Conservation (phyloP, 768 basidiomycete genomes). For the Lactarius quietus region DNA sequence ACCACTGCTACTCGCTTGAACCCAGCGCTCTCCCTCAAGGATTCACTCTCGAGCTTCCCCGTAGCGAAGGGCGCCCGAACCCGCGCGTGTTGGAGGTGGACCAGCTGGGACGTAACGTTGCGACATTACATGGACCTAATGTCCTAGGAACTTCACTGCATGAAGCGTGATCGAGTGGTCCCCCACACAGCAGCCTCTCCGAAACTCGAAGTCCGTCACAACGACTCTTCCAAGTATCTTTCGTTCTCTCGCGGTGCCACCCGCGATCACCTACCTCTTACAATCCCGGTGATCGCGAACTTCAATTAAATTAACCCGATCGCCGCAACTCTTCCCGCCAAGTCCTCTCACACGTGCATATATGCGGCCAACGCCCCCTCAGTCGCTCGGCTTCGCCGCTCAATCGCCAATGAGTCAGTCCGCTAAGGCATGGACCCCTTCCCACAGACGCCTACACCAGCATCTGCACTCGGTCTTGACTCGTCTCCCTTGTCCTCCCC, state of each 20-base stretch:
- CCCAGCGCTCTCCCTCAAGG: slow-evolving; percentile 23
- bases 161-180: too few species aligned
- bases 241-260: slow-evolving; percentile 22
- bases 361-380: slow-evolving; percentile 23
- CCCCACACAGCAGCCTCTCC: too few species aligned
- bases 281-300: too few species aligned
- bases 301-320: slow-evolving; percentile 15
- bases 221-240: slow-evolving; percentile 22
- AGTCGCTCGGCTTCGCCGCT: slow-evolving; percentile 1
- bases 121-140: slow-evolving; percentile 22
- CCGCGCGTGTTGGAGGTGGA: slow-evolving; percentile 16
- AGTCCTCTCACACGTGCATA: slow-evolving; percentile 20
- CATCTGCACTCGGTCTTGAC: too few species aligned
- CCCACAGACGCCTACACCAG: too few species aligned
- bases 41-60: slow-evolving; percentile 21
- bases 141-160: slow-evolving; percentile 14
- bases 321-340: slow-evolving; percentile 15
- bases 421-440: too few species aligned
- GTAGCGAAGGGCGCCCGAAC: slow-evolving; percentile 17
- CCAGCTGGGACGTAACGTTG: slow-evolving; percentile 10
- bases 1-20: too few species aligned
- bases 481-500: too few species aligned
- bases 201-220: slow-evolving; percentile 15
- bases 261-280: slow-evolving; percentile 15
- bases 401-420: slow-evolving; percentile 23